Evolutionary conservation across 108 stramenopile species (phyloP).

Genomic region (Aurantiochytrium sp.): DNA sequence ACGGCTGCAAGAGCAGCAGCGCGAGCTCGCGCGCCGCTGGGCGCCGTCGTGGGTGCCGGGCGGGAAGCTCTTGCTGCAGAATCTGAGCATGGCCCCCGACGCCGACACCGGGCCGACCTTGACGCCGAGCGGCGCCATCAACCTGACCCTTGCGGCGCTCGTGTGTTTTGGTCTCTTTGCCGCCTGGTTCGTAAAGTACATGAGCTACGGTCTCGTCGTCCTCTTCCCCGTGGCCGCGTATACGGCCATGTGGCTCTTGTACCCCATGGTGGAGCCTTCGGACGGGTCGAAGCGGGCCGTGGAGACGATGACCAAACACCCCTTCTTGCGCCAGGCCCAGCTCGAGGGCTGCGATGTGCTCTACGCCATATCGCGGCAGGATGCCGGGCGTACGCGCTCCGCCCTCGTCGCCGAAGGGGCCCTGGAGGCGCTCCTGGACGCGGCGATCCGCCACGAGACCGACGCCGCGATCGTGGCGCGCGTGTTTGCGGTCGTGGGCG

Average conservation of each 20-base stretch:
- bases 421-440: background rate
- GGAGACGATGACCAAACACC: conserved; percentile 2
- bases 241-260: background rate
- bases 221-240: background rate
- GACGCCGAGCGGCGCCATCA: background rate
- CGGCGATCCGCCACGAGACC: background rate
- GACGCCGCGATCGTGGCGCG: background rate
- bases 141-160: background rate
- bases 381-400: too few relatives aligned
- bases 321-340: background rate
- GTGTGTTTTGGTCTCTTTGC: background rate
- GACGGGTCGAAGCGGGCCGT: background rate
- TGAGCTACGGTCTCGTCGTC: background rate
- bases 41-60: too few relatives aligned
- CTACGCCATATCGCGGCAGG: background rate
- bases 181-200: background rate
- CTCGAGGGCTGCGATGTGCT: background rate
- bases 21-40: too few relatives aligned
- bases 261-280: background rate
- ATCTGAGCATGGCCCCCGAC: background rate
- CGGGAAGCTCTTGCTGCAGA: too few relatives aligned
- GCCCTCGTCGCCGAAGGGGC: background rate
- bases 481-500: background rate
- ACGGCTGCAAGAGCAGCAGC: too few relatives aligned
- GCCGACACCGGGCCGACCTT: background rate